Evolutionary conservation across 2,329 filamentous ascomycete genomes (phyloP), one percentile per base, ranked within the genome.

Genomic region (Metarhizium humberi): DNA sequence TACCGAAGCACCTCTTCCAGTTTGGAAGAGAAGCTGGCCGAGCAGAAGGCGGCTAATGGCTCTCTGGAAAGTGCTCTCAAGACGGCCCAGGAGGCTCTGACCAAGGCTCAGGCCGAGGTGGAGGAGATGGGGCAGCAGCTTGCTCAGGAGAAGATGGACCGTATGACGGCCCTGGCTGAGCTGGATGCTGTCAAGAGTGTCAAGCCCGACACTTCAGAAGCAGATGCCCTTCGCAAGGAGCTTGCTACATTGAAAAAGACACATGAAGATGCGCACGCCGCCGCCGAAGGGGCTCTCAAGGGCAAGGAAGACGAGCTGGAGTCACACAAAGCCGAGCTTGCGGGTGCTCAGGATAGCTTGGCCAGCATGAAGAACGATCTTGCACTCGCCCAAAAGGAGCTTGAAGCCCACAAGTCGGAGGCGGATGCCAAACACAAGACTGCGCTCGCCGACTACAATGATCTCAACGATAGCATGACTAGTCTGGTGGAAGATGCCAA

Each of bases 381-480:
- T 1, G 71, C 73, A 48, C 68, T 79, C 54, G 67, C 72, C 1
- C 70, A 76, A 57, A 79, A 80, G 66, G 79, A 82, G 52, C 70
- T 84, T 0, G 77, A 80, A 58, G 74, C 78, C 7, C 70, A 77
- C 61, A 76, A 73, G 66, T 71, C 75, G 25, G 76, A 80, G 61
- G 73, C 75, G 3, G 76, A 78, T 11, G 75, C 75, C 11, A 76
- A 75, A 65, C 63, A 72, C 53, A 81, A 82, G 76, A 80, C 75
- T n/a, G 73, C 78, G 50, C 73, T 75, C 66, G 73, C 76, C n/a
- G 80, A 84, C 65, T 84, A 82, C 67, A 76, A 79, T 64, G 81
- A 84, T 59, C 78, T 86, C 71, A 79, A 82, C 64, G 81, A 86
- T 52, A 82, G 78, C 57, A 75, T 86, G 73, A 83, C 78, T 4